A percentile compares a stretch with the other conserved stretches of the same genome.
These are phyloP conservation scores for Phylloporus arenicola DNA, from an alignment of 768 basidiomycete species.

Conservation along the genomic window DNA sequence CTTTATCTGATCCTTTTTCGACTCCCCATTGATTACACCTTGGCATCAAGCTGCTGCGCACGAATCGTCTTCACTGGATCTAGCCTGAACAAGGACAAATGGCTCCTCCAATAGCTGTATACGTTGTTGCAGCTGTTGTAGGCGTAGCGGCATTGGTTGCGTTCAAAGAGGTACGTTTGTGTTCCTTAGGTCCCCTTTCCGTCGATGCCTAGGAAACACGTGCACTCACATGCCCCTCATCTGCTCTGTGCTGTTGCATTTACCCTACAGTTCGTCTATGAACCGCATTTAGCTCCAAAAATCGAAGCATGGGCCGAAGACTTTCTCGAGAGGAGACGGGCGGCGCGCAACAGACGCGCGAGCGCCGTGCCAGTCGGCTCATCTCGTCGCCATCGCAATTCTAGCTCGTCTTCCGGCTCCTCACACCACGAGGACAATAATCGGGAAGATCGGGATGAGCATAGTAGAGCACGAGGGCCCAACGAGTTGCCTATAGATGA, in stretches of 20 bases:
- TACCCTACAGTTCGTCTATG: slow-evolving; percentile 53
- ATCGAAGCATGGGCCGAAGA: slow-evolving; percentile 43
- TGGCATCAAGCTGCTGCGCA: slow-evolving; percentile 12
- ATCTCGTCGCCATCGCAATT: slow-evolving; percentile 12
- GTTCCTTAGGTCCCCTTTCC: background rate
- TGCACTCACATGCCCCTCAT: slow-evolving; percentile 16
- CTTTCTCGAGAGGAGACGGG: slow-evolving; percentile 29
- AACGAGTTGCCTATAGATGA: slow-evolving; percentile 16
- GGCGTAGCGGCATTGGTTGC: slow-evolving; percentile 46
- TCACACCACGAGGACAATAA: slow-evolving; percentile 6
- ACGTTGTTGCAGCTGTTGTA: slow-evolving; percentile 46
- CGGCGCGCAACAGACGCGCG: slow-evolving; percentile 23
- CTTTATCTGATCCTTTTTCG: background rate
- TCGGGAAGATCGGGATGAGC: background rate
- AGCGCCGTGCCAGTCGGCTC: slow-evolving; percentile 18
- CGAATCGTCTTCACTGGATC: slow-evolving; percentile 1
- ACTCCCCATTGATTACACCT: background rate
- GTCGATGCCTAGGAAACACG: slow-evolving; percentile 6
- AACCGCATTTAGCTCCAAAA: slow-evolving; percentile 61
- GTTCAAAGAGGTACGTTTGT: slow-evolving; percentile 51
- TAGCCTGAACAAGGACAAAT: slow-evolving; percentile 11
- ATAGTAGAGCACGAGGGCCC: slow-evolving; percentile 9
- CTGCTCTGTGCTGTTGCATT: background rate
- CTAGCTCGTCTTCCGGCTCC: slow-evolving; percentile 8
- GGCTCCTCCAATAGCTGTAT: slow-evolving; percentile 37